Base-by-base conservation (phyloP, 1,139 yeast genomes). In the Kodamaea ohmeri region DNA sequence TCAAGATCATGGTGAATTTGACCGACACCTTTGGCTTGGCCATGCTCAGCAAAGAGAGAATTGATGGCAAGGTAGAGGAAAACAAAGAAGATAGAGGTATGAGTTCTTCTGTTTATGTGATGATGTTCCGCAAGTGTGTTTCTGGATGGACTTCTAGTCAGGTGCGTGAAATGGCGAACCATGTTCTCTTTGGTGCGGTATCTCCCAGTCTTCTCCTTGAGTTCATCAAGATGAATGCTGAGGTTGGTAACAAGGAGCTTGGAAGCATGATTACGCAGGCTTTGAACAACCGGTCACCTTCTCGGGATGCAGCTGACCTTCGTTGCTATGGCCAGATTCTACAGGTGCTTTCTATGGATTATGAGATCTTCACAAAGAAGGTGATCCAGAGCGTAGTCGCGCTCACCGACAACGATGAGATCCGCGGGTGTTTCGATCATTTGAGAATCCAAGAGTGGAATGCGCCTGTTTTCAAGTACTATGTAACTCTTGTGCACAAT, bases 361-460 rank as follows among this genome's bases (percentile, higher is more conserved):
- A 52, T 40, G 61, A 55, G 25, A 35, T 46, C 0, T 55, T 65
- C 36, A 65, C 63, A 6, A 69, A 67, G 39, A 54, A 48, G 29
- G 45, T 67, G 3, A 54, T 69, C 12, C 73, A 67, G 44, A 53
- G 61, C 13, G 50, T 68, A 15, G 71, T 68, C 8, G 40, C 60
- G 28, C 39, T 56, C 32, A 25, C 51, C 15, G 57, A 59, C 25
- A 46, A 55, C 3, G 61, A 55, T 2, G 65, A 58, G n/a, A 57
- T 65, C 36, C 56, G 52, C 11, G 43, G 41, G 6, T 40, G 55
- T 9, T 46, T 64, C 15, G 42, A 42, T 1, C 22, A 41, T 16
- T 44, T 67, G 35, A 40, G 54, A 2, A 47, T 67, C 3, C 47
- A 46, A 1, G 38, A 45, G 4, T 70, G 76, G 76, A 47, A 55